Evolutionary conservation across 176 grass and related monocot genomes (phyloP).

Genomic region (Triticum aestivum): DNA sequence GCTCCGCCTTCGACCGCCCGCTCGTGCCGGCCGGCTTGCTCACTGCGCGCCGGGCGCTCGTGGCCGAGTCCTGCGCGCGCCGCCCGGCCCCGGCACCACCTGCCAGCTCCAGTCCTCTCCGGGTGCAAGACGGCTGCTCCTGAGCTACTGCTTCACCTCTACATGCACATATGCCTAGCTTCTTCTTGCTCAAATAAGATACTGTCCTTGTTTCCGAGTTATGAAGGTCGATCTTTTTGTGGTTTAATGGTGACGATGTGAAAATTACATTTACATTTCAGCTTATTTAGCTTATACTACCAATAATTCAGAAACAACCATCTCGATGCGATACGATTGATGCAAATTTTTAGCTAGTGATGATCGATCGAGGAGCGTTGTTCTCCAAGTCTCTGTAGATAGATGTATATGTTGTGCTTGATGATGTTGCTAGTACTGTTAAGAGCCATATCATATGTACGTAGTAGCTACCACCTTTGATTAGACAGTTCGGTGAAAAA

Average conservation of each 20-base stretch:
- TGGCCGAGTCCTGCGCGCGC: conserved; percentile 46
- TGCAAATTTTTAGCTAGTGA: background rate
- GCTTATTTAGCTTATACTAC: conserved; percentile 12
- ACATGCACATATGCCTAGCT: background rate
- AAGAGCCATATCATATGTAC: conserved; percentile 26
- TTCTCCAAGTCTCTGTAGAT: background rate
- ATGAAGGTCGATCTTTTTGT: conserved; percentile 20
- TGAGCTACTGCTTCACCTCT: background rate
- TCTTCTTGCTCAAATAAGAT: conserved; percentile 39
- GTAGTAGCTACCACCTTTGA: background rate
- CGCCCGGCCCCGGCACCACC: conserved; percentile 8
- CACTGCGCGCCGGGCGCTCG: conserved; percentile 49
- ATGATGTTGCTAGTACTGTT: background rate
- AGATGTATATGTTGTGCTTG: background rate
- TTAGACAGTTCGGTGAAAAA: background rate
- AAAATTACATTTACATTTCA: conserved; percentile 18
- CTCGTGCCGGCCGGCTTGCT: conserved; percentile 42
- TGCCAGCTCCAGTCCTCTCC: conserved; percentile 30
- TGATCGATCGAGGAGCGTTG: background rate
- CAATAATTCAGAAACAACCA: background rate
- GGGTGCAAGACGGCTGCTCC: conserved; percentile 39
- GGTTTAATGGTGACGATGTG: conserved; percentile 19
- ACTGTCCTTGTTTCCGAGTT: conserved; percentile 28
- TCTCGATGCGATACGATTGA: background rate
- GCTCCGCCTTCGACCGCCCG: conserved; percentile 54